Percentiles rank a stretch among this genome's conserved stretches.
phyloP scores from a whole-genome alignment of 2,329 filamentous ascomycete species.

The Anisogramma anomala region DNA sequence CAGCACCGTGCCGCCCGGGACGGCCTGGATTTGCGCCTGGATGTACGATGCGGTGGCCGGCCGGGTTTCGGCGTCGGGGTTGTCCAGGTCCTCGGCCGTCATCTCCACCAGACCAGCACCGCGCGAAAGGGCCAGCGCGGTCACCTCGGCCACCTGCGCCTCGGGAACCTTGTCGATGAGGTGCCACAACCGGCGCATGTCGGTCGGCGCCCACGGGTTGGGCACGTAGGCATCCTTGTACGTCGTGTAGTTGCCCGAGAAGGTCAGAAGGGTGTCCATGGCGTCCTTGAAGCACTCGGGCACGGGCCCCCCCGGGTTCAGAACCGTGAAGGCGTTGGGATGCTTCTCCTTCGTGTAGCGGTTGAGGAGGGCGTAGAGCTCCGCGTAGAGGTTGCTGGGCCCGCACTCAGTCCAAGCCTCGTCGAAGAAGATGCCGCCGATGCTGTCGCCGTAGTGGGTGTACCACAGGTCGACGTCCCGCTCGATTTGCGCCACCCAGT shows the following conservation, averaged over 20 bases:
- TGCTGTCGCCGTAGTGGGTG: constrained; percentile 16
- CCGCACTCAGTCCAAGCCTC: constrained; percentile 22
- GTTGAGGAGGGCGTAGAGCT: constrained; percentile 21
- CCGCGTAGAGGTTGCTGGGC: constrained; percentile 18
- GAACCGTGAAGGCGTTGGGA: constrained; percentile 18
- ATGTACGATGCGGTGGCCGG: no score
- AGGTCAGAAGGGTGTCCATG: constrained; percentile 24
- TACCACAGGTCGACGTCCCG: constrained; percentile 19
- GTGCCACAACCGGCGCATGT: constrained; percentile 24
- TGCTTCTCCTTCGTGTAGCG: constrained; percentile 18
- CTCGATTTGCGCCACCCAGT: constrained; percentile 19
- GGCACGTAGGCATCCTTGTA: constrained; percentile 18
- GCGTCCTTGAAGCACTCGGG: constrained; percentile 22
- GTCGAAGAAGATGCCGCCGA: constrained; percentile 25
- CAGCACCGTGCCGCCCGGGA: no score
- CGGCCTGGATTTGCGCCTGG: no score
- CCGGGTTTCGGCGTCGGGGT: no score
- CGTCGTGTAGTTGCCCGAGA: constrained; percentile 18
- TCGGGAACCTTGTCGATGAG: constrained; percentile 21
- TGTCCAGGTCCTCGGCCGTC: no score
- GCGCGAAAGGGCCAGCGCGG: no score
- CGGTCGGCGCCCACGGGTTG: constrained; percentile 20
- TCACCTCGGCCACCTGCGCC: no score
- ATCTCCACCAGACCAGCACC: no score
- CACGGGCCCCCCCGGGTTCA: constrained; percentile 18